Evolutionary conservation across 2,329 filamentous ascomycete genomes (phyloP), one percentile per base, ranked within the genome.

Genomic region (Verruconis gallopava): DNA sequence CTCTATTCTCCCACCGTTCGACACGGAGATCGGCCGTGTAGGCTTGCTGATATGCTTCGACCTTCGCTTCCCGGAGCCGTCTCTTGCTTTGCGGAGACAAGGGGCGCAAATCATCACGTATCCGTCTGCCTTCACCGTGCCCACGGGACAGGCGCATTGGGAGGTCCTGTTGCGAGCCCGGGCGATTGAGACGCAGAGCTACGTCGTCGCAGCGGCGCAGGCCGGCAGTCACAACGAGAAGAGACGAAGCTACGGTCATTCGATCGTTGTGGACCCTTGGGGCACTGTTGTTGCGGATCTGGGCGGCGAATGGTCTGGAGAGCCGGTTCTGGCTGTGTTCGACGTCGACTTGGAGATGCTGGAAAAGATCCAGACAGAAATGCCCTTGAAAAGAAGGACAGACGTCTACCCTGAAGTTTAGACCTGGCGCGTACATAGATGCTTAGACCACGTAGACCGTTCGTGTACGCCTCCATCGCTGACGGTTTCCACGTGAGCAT

Each of bases 11-110:
- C 58, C 74, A 3, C 86, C 86, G 0, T 85, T 91, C 53, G 64
- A 74, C n/a, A 83, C 79, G 0, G 63, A 75, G 0, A 56, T 93
- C 9, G 88, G 88, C 12, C 76, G 75, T 25, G 69, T 95, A 15
- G 89, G 85, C 15, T 69, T 81, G 47, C 70, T 81, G 42, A 93
- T 95, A 47, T 95, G 89, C 64, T 95, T 95, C 59, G 89, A 95
- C 63, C 62, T 95, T 47, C 76, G 86, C 1, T 93, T 91, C 55
- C 75, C 85, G 0, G 85, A 93, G 55, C 73, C 81, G 5, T 73
- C 76, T 0, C 59, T 91, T 6, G 69, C 75, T 1, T 69, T 93
- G 14, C 73, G 75, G 20, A 64, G 73, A 4, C 72, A 75, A 43
- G 67, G 72, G 17, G 85, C 85, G 2, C 77, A 94, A 47, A 66